Conservation (phyloP, 768 basidiomycete genomes). For the Leccinum barrowsii region DNA sequence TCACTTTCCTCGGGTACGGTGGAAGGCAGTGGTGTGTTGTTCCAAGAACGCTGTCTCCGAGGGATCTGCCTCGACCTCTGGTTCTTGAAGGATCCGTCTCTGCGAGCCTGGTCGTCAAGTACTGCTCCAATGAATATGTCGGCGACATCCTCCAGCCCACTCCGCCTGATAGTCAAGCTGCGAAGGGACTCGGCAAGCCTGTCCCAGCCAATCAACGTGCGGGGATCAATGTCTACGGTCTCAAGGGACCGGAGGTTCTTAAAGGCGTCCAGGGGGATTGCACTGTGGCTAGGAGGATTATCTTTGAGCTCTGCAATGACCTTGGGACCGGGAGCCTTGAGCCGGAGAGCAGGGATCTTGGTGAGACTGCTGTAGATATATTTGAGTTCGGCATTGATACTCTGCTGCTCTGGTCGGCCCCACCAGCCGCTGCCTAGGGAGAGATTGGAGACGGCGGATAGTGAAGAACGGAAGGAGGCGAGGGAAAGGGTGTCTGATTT, state of each 20-base stretch:
- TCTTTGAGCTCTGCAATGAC: slow-evolving; percentile 65
- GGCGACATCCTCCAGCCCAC: slow-evolving; percentile 77
- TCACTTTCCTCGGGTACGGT: slow-evolving; percentile 47
- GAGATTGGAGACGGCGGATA: slow-evolving; percentile 71
- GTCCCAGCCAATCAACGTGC: slow-evolving; percentile 82
- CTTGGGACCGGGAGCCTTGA: slow-evolving; percentile 62
- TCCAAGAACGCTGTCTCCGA: slow-evolving; percentile 44
- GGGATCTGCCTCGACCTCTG: slow-evolving; percentile 45
- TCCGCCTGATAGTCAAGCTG: slow-evolving; percentile 72
- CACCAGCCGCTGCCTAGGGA: slow-evolving; percentile 78
- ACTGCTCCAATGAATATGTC: slow-evolving; percentile 77
- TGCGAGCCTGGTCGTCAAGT: slow-evolving; percentile 66
- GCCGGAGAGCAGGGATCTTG: slow-evolving; percentile 74
- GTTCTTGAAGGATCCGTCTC: slow-evolving; percentile 51
- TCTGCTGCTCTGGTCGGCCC: slow-evolving; percentile 54
- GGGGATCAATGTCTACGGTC: slow-evolving; percentile 78
- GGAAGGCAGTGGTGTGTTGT: slow-evolving; percentile 49
- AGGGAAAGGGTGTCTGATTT: slow-evolving; percentile 74
- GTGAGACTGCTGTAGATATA: slow-evolving; percentile 90
- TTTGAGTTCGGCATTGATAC: slow-evolving; percentile 71
- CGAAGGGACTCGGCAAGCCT: slow-evolving; percentile 63
- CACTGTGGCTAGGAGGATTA: slow-evolving; percentile 69
- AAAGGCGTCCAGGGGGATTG: slow-evolving; percentile 79
- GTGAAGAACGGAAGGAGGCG: slow-evolving; percentile 69
- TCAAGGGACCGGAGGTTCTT: slow-evolving; percentile 78